Evolutionary conservation across 2,329 filamentous ascomycete genomes (phyloP), one percentile per base, ranked within the genome.

Genomic region (Exophiala calicioides): DNA sequence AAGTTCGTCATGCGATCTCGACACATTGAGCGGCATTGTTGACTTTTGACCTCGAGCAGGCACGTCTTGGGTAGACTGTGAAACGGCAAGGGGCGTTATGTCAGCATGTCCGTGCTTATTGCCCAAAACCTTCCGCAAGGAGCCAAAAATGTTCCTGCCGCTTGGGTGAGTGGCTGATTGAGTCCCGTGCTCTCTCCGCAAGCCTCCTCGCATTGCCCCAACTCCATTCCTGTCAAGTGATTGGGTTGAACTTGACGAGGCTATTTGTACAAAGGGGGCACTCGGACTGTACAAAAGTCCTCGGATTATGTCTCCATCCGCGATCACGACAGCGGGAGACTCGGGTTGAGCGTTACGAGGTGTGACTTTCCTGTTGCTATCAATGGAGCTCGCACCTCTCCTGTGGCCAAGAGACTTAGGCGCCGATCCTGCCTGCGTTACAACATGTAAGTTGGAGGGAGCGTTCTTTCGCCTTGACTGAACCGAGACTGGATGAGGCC

Each of bases 81-180:
- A 57, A 13, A 58, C 47, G 7, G 50, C 52, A 20, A 58, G 33
- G n/a, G 58, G 20, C n/a, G 55, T 47, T 26, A 55, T 29, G 27
- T 59, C 55, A 13, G 44, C 42, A 3, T 51, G 41, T 18, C 66
- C 64, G 38, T 75, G 70, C 43, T 71, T 71, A 10, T 76, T 88
- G 63, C 88, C 88, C 37, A 96, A 67, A 4, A 85, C 90, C 53
- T 89, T 82, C 13, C 90, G 85, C 27, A 97, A 87, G 53, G 87
- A 91, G 5, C 90, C 87, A 39, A 98, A 77, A 0, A 97, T 78
- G 58, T 84, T 93, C 66, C 85, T 90, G 77, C 96, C 88, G 2
- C 87, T 88, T 23, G 86, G 85, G n/a, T 39, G 36, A 6, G 48
- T 31, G 19, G 29, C 26, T 4, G 31, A 32, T 10, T 42, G 47